These are phyloP conservation scores for Colletotrichum horii DNA, from an alignment of 2,329 filamentous ascomycete species.

Conservation along the genomic window DNA sequence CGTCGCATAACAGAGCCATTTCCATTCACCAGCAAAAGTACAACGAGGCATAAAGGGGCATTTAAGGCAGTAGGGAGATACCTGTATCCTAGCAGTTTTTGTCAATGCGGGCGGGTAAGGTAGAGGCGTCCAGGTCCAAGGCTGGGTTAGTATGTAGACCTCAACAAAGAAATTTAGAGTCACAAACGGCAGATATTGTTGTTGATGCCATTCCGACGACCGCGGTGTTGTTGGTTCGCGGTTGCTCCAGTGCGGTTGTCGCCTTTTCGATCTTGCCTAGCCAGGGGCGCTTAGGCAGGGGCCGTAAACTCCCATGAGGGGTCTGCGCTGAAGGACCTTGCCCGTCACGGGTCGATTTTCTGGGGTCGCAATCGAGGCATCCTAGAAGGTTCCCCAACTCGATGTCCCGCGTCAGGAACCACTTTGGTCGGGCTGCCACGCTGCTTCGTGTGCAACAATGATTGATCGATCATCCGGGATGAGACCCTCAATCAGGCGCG, in stretches of 20 bases:
- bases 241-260: not conserved
- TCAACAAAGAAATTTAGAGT: constrained; percentile 17
- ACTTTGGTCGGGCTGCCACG: not conserved
- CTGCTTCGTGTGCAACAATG: constrained; percentile 7
- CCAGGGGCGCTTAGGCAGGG: not conserved
- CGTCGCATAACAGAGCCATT: constrained; percentile 65
- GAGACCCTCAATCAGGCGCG: not conserved
- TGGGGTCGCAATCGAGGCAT: not conserved
- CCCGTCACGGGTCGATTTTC: not conserved
- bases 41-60: constrained; percentile 45
- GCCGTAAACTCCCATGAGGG: not conserved
- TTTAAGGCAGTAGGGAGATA: constrained; percentile 4
- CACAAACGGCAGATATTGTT: not conserved
- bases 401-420: not conserved
- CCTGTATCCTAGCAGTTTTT: constrained; percentile 14
- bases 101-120: constrained; percentile 18
- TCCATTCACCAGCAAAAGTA: constrained; percentile 79
- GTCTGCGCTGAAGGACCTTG: not conserved
- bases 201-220: not conserved
- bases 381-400: constrained; percentile 5
- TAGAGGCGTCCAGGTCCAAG: constrained; percentile 18
- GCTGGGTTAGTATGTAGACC: constrained; percentile 13
- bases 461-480: not conserved
- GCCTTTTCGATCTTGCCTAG: not conserved
- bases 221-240: not conserved